Evolutionary conservation across 164 flowering plant genomes (phyloP).

Genomic region (Dillenia turbinata): DNA sequence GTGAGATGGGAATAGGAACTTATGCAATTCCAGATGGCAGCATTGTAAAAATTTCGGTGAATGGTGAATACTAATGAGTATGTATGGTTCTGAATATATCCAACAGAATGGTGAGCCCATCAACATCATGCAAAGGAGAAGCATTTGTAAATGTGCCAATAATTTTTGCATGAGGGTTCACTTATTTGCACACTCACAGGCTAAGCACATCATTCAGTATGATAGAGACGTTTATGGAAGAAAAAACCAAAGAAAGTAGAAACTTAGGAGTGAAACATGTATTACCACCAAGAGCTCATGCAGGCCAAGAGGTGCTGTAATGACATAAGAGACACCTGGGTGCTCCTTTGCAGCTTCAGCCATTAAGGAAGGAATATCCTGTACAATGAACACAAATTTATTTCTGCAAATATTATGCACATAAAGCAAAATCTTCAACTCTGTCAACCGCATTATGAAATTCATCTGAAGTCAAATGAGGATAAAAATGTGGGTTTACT

Average conservation of each 20-base stretch:
- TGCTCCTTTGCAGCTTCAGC: conserved; percentile 92
- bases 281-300: conserved; percentile 82
- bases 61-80: too few species aligned
- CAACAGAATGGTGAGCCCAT: too few species aligned
- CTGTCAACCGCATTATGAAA: neutral
- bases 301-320: conserved; percentile 92
- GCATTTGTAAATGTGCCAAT: too few species aligned
- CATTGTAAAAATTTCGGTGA: too few species aligned
- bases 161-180: too few species aligned
- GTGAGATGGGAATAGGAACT: too few species aligned
- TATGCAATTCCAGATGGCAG: too few species aligned
- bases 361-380: conserved; percentile 77
- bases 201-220: too few species aligned
- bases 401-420: neutral
- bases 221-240: neutral
- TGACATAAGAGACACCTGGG: conserved; percentile 61
- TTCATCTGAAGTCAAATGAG: neutral
- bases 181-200: too few species aligned
- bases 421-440: neutral
- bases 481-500: conserved; percentile 30
- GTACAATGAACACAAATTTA: conserved; percentile 4
- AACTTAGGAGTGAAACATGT: neutral
- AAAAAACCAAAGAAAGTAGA: neutral
- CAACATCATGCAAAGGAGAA: too few species aligned
- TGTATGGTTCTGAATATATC: too few species aligned